phyloP scores from a whole-genome alignment of 805 yeast genomes.

The Saturnispora hagleri region DNA sequence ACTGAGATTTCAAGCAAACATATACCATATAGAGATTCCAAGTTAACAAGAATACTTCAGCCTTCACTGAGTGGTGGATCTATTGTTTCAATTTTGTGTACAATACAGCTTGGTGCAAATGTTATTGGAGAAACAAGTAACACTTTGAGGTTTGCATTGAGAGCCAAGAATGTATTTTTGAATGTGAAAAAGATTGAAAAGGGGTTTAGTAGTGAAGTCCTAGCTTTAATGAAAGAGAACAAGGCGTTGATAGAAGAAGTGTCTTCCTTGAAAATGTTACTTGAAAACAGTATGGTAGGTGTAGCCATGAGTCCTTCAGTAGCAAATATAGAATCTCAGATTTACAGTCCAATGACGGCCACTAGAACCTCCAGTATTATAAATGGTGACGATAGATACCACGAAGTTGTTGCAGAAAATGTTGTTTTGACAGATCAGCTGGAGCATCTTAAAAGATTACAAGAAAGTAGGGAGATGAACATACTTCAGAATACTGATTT shows the following conservation, averaged over 20 bases:
- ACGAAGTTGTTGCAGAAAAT: slow-evolving; percentile 49
- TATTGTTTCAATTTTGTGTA: slow-evolving; percentile 76
- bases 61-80: slow-evolving; percentile 88
- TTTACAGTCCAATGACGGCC: background rate
- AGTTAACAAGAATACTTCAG: slow-evolving; percentile 80
- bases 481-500: background rate
- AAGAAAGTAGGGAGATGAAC: slow-evolving; percentile 24
- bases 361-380: slow-evolving; percentile 25
- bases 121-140: slow-evolving; percentile 72
- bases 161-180: slow-evolving; percentile 80
- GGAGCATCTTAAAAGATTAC: slow-evolving; percentile 58
- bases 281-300: slow-evolving; percentile 7
- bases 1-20: slow-evolving; percentile 33
- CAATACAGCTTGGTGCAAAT: slow-evolving; percentile 58
- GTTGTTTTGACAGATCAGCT: slow-evolving; percentile 53
- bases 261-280: slow-evolving; percentile 23
- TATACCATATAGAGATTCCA: slow-evolving; percentile 89
- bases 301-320: background rate
- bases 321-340: background rate
- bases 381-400: slow-evolving; percentile 5
- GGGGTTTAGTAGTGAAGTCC: slow-evolving; percentile 37
- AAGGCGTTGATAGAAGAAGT: slow-evolving; percentile 52
- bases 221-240: slow-evolving; percentile 48
- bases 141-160: slow-evolving; percentile 83
- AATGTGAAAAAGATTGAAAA: slow-evolving; percentile 49